Percentiles rank a stretch among this genome's conserved stretches.
Conservation (phyloP, 805 yeast species). For the Candida golubevii region DNA sequence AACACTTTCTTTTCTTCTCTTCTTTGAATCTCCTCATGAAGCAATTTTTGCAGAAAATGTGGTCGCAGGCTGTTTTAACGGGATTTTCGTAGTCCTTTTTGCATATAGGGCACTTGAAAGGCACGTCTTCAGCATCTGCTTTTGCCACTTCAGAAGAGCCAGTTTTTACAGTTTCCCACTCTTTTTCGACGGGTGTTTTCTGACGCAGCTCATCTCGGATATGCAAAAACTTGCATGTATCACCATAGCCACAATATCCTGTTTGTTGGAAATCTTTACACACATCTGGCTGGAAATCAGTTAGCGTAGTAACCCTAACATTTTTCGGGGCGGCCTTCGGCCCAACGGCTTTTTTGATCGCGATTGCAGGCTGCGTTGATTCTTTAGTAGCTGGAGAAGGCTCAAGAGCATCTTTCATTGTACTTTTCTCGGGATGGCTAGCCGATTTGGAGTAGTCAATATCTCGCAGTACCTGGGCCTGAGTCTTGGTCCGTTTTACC, state of each 20-base stretch:
- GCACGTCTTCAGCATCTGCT: conserved; percentile 23
- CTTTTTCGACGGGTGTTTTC: conserved; percentile 59
- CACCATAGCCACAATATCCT: conserved; percentile 97
- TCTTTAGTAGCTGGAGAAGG: not conserved
- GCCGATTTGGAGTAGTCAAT: not conserved
- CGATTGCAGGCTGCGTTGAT: not conserved
- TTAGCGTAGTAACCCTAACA: conserved; percentile 60
- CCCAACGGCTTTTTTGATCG: conserved; percentile 4
- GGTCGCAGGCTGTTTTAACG: conserved; percentile 56
- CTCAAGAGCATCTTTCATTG: not conserved
- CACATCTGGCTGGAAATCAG: conserved; percentile 89
- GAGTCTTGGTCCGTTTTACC: conserved; percentile 1
- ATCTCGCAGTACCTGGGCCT: not conserved
- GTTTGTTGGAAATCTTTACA: conserved; percentile 89
- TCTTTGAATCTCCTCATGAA: conserved; percentile 45
- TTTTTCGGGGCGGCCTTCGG: conserved; percentile 32
- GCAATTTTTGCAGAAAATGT: conserved; percentile 61
- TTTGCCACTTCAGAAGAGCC: not conserved
- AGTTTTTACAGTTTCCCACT: conserved; percentile 56
- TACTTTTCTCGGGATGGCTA: not conserved
- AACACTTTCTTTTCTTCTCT: conserved; percentile 42
- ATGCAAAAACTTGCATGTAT: conserved; percentile 91
- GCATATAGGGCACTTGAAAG: conserved; percentile 63
- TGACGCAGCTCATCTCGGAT: conserved; percentile 79
- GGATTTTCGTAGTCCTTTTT: conserved; percentile 51